Base-by-base conservation (phyloP, 2,329 filamentous ascomycete genomes). In the Cercospora sesami region DNA sequence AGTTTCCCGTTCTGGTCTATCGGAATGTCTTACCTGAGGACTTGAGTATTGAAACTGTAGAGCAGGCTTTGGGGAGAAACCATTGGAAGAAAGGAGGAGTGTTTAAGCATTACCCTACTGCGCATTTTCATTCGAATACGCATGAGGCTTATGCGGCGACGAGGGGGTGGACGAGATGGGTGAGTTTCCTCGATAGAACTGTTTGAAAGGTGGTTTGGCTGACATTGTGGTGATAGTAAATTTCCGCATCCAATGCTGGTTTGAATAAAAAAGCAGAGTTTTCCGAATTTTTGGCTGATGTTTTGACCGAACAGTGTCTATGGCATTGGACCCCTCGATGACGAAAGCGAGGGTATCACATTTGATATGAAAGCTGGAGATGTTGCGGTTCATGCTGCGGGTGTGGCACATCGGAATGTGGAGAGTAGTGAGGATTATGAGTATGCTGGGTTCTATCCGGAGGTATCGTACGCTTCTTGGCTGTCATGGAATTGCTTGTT, bases 1-100 rank as follows among this genome's bases (percentile, higher is more conserved):
- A 63, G 10, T 68, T 75, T 5, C 72, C 74, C 9, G 73, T 75
- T 55, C 69, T 78, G 39, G 71, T 78, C 60, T 78, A 77, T 69
- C 72, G 75, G 21, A 70, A 70, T 59, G 71, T 78, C 45, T 68
- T 78, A 31, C 73, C 73, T 31, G 67, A 69, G 31, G 58, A 72
- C 51, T 68, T 73, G 45, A 72, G 72, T 30, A 70, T 73, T 5
- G 67, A 63, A 45, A 67, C 70, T 10, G 71, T 69, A 14, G 60
- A 55, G 3, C 48, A 69, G 28, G 57, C 68, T 12, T 64, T 76
- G 48, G 71, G 70, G 53, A 59, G 63, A 39, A 75, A 75, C 61
- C 26, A 59, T 10, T 75, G 74, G 74, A 31, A 72, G 42, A 69
- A 70, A 53, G 72, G 73, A 30, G 73, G 74, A 53, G 69, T 69